A percentile compares a stretch with the other conserved stretches of the same genome.
Evolutionary conservation across 306 rosid genomes (phyloP).

Genomic region (Quillaja saponaria): DNA sequence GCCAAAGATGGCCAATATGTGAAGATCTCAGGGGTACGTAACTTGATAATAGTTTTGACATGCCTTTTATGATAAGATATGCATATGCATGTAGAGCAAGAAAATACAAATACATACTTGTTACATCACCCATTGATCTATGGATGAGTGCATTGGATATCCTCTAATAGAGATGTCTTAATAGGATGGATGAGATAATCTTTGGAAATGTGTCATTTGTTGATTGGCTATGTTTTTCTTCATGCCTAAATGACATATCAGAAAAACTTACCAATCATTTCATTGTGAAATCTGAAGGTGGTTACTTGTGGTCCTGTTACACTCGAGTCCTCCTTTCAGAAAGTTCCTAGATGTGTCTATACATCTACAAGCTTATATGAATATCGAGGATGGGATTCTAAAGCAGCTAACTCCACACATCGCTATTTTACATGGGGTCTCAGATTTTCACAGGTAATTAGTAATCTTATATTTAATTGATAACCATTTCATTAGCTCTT

Average conservation of each 20-base stretch:
- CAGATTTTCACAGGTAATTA: conserved; percentile 37
- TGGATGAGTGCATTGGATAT: too few relatives aligned
- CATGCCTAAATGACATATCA: conserved; percentile 20
- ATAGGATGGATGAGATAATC: too few relatives aligned
- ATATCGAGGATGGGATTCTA: conserved; percentile 92
- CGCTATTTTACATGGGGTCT: conserved; percentile 90
- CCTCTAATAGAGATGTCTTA: too few relatives aligned
- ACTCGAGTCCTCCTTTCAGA: conserved; percentile 87
- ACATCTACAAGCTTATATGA: conserved; percentile 85
- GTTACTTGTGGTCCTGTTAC: conserved; percentile 96
- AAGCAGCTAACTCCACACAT: conserved; percentile 79
- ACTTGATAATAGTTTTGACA: conserved; percentile 8
- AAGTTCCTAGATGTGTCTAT: conserved; percentile 91
- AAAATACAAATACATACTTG: too few relatives aligned
- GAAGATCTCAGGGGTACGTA: conserved; percentile 97
- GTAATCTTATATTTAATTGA: too few relatives aligned
- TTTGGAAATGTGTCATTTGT: neutral
- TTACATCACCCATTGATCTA: too few relatives aligned
- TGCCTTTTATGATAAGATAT: too few relatives aligned
- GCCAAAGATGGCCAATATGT: conserved; percentile 94
- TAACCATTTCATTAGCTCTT: too few relatives aligned
- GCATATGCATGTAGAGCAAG: too few relatives aligned
- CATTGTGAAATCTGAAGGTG: conserved; percentile 42
- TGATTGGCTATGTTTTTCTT: neutral
- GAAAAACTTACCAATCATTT: neutral